Evolutionary conservation across 1,139 yeast species (phyloP), one percentile per base, ranked within the genome.

Genomic region (Taiozyma sp.): DNA sequence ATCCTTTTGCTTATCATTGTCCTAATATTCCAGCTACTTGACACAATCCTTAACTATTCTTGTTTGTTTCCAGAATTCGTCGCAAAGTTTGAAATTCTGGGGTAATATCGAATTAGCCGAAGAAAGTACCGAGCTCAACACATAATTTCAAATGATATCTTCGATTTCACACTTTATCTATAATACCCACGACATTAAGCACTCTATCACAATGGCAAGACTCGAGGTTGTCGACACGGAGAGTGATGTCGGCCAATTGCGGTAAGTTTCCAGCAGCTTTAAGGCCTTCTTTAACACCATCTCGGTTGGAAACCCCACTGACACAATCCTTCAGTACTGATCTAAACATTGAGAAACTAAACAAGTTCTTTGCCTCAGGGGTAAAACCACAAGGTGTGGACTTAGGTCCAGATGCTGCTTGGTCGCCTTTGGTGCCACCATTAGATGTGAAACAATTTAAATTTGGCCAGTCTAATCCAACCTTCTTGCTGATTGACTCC

Each of bases 401-500:
- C n/a, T 6, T 50, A 5, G 54, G 54, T 3, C 53, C 54, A 9
- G 22, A 38, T 4, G 38, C 51, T 1, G 3, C 14, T 4, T 52
- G 54, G 57, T 49, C 57, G 8, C 52, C 53, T 2, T 43, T 54
- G 27, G 36, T 38, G 3, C 52, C 55, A 2, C 74, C 67, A 24
- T 52, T 66, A 4, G 51, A 61, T 0, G 62, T 80, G 47, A 68
- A 76, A 54, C 88, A 83, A 64, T 83, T 83, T 67, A 73, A 75
- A 23, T 81, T 79, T 65, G 89, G 89, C 14, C 89, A 83, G 63
- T 80, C 85, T 5, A 83, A 83, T 62, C 89, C 88, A 16, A 82
- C 87, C 0, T 83, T 81, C 59, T 73, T 78, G 44, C 56, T 83
- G 23, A 67, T 67, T 5, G 84, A 81, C 57, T 61, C 66, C 4